Evolutionary conservation across 176 grass and related monocot genomes (phyloP).

Genomic region (Alloteropsis semialata): DNA sequence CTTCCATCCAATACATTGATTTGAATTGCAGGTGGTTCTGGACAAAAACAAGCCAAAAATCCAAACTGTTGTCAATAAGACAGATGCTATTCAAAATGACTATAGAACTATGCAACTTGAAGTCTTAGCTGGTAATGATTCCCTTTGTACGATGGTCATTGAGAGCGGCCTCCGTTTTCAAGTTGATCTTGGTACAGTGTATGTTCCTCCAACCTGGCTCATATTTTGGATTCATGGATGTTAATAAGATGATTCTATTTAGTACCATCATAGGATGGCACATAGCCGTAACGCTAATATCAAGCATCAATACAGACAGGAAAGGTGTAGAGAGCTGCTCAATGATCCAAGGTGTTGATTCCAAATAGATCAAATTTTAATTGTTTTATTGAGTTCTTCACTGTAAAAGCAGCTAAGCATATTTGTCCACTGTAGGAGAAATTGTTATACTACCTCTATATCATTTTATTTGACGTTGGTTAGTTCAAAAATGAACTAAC

Average conservation of each 20-base stretch:
- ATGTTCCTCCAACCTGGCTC: constrained; percentile 17
- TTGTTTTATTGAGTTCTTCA: background rate
- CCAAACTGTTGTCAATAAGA: constrained; percentile 89
- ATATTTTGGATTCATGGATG: constrained; percentile 1
- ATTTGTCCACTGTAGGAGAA: background rate
- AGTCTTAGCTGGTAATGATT: constrained; percentile 79
- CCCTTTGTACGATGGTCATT: constrained; percentile 68
- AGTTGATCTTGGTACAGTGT: constrained; percentile 83
- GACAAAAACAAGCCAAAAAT: constrained; percentile 97
- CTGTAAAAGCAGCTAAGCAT: background rate
- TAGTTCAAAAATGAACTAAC: too few species aligned
- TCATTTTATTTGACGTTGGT: too few species aligned
- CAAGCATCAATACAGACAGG: background rate
- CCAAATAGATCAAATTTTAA: background rate
- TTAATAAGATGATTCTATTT: background rate
- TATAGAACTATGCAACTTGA: constrained; percentile 94
- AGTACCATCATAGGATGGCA: background rate
- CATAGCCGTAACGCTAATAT: background rate
- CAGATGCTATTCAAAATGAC: constrained; percentile 80
- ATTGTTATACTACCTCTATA: too few species aligned
- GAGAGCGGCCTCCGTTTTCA: constrained; percentile 81
- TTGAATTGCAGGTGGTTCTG: constrained; percentile 66
- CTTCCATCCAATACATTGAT: background rate
- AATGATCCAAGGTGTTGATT: background rate
- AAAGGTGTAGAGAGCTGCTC: background rate